Base-by-base conservation (phyloP, 257 asterid species). In the Catharanthus roseus region DNA sequence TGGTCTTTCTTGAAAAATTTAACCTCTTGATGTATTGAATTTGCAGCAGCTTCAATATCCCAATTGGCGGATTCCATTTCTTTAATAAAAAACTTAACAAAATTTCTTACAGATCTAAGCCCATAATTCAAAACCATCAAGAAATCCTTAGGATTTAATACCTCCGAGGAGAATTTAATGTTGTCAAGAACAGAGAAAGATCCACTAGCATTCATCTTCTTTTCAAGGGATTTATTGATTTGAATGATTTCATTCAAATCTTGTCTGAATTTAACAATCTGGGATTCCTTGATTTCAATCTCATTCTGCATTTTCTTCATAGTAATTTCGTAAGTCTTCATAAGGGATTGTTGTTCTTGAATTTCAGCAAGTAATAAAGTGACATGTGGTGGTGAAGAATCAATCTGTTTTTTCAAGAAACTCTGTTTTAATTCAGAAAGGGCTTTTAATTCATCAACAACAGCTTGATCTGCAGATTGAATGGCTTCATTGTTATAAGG, bases 301-400 rank as follows among this genome's bases (percentile, higher is more conserved):
- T 91, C 97, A 0, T 82, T 77, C 78, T 85, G 90, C 97, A 93
- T 85, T 85, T 93, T 93, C 87, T 84, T 91, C 96, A 91, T 93
- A 3, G 99, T 93, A 55, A 93, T 88, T 74, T 93, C 97, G 19
- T 91, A 93, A 3, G 97, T 89, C 87, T 88, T 93, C 97, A 91
- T 89, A 67, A 93, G 39, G 26, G 95, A 81, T 84, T 93, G 97
- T 84, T 93, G 99, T 36, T 93, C 99, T 64, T 86, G 97, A 75
- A 93, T 91, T 76, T 93, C 99, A 1, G 99, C 95, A 1, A 93
- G 95, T 96, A 91, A 86, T 21, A 89, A 16, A 34, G 97, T 86
- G 24, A 93, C 96, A 55, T 93, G 97, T 36, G 99, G 96, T 44
- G 97, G 97, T 7, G 99, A 93, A 6, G 88, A 80, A 68, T 85